These are phyloP conservation scores for Funneliformis caledonium DNA, from an alignment of 371 early-diverging fungal genomes.

Conservation along the genomic window DNA sequence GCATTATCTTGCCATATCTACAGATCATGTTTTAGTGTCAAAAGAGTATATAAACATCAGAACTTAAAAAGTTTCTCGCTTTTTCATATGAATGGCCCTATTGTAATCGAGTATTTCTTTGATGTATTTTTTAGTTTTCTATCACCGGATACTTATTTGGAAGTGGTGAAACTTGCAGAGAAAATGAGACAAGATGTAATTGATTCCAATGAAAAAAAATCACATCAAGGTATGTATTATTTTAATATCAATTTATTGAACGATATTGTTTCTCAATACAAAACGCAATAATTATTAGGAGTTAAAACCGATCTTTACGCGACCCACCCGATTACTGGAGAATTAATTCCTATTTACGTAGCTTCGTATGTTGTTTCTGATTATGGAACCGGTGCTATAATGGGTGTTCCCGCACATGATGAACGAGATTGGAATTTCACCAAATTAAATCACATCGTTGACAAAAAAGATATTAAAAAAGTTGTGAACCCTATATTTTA, in stretches of 20 bases:
- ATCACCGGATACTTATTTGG: slow-evolving; percentile 54
- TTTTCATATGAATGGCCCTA: background rate
- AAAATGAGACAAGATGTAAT: slow-evolving; percentile 53
- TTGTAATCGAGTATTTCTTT: background rate
- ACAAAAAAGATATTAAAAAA: slow-evolving; percentile 45
- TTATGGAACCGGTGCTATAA: slow-evolving; percentile 87
- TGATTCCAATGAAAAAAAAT: slow-evolving; percentile 53
- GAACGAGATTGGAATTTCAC: slow-evolving; percentile 78
- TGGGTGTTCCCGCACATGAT: slow-evolving; percentile 90
- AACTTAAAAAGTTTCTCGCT: background rate
- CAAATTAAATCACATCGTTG: slow-evolving; percentile 52
- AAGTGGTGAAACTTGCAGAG: slow-evolving; percentile 60
- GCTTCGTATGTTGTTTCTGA: slow-evolving; percentile 79
- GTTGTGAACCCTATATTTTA: slow-evolving; percentile 56
- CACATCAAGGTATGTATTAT: slow-evolving; percentile 48
- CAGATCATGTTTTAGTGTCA: slow-evolving; percentile 69
- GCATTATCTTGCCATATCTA: slow-evolving; percentile 74
- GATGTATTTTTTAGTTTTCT: slow-evolving; percentile 45
- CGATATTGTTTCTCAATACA: background rate
- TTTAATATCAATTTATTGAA: background rate
- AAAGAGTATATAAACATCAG: slow-evolving; percentile 20
- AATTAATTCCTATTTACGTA: slow-evolving; percentile 73
- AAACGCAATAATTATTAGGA: slow-evolving; percentile 44
- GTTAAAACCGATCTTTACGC: slow-evolving; percentile 72
- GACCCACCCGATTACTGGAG: slow-evolving; percentile 66